Base-by-base conservation (phyloP, 2,329 filamentous ascomycete genomes). In the Sporothrix euskadiensis region DNA sequence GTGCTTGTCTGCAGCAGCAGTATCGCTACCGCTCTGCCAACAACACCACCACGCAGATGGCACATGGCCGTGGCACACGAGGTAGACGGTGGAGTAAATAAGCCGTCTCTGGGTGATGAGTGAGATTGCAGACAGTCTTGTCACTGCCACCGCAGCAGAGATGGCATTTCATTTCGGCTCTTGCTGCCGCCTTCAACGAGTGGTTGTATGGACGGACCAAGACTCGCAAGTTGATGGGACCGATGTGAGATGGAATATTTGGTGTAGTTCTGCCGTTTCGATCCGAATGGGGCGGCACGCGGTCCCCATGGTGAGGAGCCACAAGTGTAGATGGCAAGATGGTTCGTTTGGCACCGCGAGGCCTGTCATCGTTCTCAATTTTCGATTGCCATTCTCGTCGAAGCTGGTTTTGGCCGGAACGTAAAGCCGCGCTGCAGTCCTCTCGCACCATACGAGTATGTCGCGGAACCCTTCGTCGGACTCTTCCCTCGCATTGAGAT, bases 121-220 rank as follows among this genome's bases (percentile, higher is more conserved):
- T 56, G 30, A 69, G 54, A 69, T 71, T 71, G 39, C 69, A 71
- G 39, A 32, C 32, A 71, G 61, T 71, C 59, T 71, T 19, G 44
- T 41, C 32, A 49, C 63, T 30, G 4, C 14, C 22, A 16, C 44
- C 22, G 22, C 47, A 69, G 26, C n/a, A 52, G 22, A 49, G 63
- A 19, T 32, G n/a, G 16, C 66, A 22, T 70, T n/a, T 35, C 30
- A n/a, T 70, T 39, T 59, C 12, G 22, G 12, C 19, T 19, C 32
- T 26, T 59, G 16, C 14, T 12, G 5, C 39, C 7, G 9, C n/a
- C 41, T 19, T 49, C 6, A 44, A 44, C 59, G 41, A 26, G 41
- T 66, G 41, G 63, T 41, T 63, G n/a, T 47, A 8, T 10, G 35
- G 59, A 30, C 49, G 63, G 22, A 49, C 63, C 39, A 49, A 30